These are phyloP conservation scores for Zostera marina DNA, from an alignment of 116 monocot species.

Conservation along the genomic window DNA sequence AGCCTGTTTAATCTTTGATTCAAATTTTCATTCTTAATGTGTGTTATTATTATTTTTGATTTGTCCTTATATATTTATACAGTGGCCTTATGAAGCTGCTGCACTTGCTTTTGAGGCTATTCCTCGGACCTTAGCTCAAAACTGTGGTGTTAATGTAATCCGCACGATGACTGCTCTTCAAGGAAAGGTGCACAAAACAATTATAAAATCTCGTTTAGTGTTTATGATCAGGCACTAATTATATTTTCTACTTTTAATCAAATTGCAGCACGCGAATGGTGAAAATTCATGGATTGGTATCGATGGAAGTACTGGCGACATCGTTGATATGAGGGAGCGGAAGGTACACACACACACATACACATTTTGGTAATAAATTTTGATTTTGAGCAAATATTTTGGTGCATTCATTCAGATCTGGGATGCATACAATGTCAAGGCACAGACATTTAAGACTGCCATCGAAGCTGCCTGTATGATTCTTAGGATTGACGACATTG, in stretches of 20 bases:
- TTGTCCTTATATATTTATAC: conserved; percentile 4
- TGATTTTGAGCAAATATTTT: not conserved
- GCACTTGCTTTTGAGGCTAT: conserved; percentile 90
- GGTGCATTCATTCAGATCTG: conserved; percentile 32
- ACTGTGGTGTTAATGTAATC: conserved; percentile 84
- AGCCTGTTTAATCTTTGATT: not conserved
- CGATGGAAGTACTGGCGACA: conserved; percentile 70
- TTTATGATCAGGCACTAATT: not conserved
- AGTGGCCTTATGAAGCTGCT: conserved; percentile 99
- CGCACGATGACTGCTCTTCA: conserved; percentile 85
- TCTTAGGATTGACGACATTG: conserved; percentile 79
- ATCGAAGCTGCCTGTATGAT: conserved; percentile 91
- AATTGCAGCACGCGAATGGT: conserved; percentile 33
- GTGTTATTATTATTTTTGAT: not conserved
- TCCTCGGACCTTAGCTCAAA: conserved; percentile 77
- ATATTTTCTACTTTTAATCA: not conserved
- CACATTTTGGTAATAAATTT: not conserved
- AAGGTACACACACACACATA: conserved; percentile 24
- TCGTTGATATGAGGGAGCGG: conserved; percentile 76
- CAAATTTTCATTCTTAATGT: not conserved
- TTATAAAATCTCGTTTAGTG: not conserved
- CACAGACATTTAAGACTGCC: conserved; percentile 79
- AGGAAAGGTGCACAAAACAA: conserved; percentile 47
- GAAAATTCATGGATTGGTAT: conserved; percentile 93
- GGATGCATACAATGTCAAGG: conserved; percentile 89